A percentile compares a stretch with the other conserved stretches of the same genome.
phyloP scores from a whole-genome alignment of 1,139 yeast genomes.

The Eremothecium sinecaudum region DNA sequence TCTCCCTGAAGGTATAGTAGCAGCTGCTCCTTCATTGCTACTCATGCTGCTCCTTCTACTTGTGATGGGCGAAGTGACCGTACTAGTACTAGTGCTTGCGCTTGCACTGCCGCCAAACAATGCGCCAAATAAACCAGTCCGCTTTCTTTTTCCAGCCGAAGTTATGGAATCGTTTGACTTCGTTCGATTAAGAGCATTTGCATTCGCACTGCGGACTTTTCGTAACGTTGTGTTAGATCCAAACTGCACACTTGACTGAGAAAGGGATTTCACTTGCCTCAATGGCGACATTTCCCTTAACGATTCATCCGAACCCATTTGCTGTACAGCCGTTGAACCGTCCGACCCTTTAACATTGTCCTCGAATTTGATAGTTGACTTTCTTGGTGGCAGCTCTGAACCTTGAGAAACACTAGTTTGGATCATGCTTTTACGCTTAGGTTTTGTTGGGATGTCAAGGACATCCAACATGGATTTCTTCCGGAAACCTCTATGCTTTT shows the following conservation, averaged over 20 bases:
- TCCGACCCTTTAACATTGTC: constrained; percentile 14
- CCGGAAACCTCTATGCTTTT: constrained; percentile 7
- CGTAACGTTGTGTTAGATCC: constrained; percentile 6
- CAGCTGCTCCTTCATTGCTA: constrained; percentile 12
- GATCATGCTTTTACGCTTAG: not conserved
- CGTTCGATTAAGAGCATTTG: constrained; percentile 7
- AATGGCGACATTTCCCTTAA: constrained; percentile 5
- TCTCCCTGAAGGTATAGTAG: constrained; percentile 4
- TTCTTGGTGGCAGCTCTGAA: constrained; percentile 3
- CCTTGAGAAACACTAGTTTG: not conserved
- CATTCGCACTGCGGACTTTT: constrained; percentile 10
- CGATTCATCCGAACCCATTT: constrained; percentile 1
- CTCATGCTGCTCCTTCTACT: constrained; percentile 15
- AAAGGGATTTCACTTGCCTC: constrained; percentile 8
- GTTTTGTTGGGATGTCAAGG: constrained; percentile 6
- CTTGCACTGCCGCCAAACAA: constrained; percentile 9
- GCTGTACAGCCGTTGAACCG: constrained; percentile 9
- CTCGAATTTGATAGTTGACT: constrained; percentile 17
- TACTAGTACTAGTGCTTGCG: constrained; percentile 9
- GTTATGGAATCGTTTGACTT: constrained; percentile 5
- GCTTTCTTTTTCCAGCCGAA: constrained; percentile 7
- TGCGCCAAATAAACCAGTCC: constrained; percentile 15
- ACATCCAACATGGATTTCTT: constrained; percentile 21
- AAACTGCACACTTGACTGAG: constrained; percentile 1
- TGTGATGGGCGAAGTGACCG: constrained; percentile 1